Base-by-base conservation (phyloP, 192 early-diverging fungal genomes). In the Gigaspora rosea region DNA sequence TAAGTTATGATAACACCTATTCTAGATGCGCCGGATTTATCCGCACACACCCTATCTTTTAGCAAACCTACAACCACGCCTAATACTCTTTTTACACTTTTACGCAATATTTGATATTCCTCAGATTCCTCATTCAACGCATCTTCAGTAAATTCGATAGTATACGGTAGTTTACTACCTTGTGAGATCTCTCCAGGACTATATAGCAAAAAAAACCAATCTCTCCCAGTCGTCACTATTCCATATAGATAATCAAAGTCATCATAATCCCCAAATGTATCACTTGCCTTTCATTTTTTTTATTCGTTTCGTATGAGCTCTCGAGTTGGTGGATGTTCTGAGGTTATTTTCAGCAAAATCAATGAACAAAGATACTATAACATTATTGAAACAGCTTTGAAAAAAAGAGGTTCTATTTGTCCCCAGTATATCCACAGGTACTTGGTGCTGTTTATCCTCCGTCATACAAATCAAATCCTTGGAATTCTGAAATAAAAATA, bases 71-170 rank as follows among this genome's bases (percentile, higher is more conserved):
- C 69, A n/a, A 71, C 18, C 27, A 71, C 50, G 3, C 22, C 52
- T 3, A 56, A 35, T 3, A 71, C 27, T 18, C n/a, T 54, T 54
- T 33, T 54, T n/a, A 57, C 4, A 8, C 12, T 9, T 10, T 54
- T 54, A 18, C 69, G 4, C 35, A 54, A 12, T 12, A 13, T 33
- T 62, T 58, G 0, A 58, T 58, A 62, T 62, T 62, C 61, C 13
- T 33, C 49, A 8, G 48, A 41, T 33, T 27, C 27, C 16, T 71
- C 20, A 50, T 52, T n/a, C 11, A 69, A n/a, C 4, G 47, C 46
- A 69, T 69, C 66, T 69, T 69, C 66, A 27, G 46, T 18, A 47
- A 69, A 33, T 69, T n/a, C 6, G 5, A 69, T 69, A 41, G 8
- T 69, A 69, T 22, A 32, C 16, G 49, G 46, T 69, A 58, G 18